Evolutionary conservation across 192 early-diverging fungal genomes (phyloP).

Genomic region (Gaertneriomyces sp.): DNA sequence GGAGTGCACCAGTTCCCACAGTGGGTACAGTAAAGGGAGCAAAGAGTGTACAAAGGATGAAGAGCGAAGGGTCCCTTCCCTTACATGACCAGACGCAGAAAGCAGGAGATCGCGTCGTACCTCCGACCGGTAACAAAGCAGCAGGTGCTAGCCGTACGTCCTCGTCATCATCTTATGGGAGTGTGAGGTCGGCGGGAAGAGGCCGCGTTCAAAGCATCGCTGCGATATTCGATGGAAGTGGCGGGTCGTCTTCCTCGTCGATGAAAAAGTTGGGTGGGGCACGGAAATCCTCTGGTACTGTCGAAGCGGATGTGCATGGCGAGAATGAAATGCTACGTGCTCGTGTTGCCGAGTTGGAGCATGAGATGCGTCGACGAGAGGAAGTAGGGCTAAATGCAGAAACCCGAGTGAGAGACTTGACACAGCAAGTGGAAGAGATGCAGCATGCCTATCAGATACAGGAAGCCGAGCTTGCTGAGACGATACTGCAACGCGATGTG

Average conservation of each 20-base stretch:
- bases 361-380: too few relatives aligned
- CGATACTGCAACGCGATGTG: slow-evolving; percentile 4
- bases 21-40: too few relatives aligned
- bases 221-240: slow-evolving; percentile 16
- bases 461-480: slow-evolving; percentile 1
- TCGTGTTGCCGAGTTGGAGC: slow-evolving; percentile 1
- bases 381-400: too few relatives aligned
- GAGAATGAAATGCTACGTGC: neutral
- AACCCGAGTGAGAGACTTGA: too few relatives aligned
- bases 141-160: neutral
- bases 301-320: neutral
- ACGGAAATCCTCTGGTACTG: neutral
- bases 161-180: slow-evolving; percentile 1
- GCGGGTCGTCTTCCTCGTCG: neutral
- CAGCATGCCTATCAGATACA: neutral
- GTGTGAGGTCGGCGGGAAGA: neutral
- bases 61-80: neutral
- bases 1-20: too few relatives aligned
- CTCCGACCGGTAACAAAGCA: neutral
- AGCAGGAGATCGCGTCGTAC: neutral
- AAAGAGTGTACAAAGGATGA: neutral
- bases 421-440: neutral
- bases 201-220: slow-evolving; percentile 24
- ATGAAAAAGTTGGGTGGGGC: neutral
- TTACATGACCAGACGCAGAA: neutral